A percentile compares a stretch with the other conserved stretches of the same genome.
phyloP scores from a whole-genome alignment of 2,329 filamentous ascomycete species.

The Calonectria montana region DNA sequence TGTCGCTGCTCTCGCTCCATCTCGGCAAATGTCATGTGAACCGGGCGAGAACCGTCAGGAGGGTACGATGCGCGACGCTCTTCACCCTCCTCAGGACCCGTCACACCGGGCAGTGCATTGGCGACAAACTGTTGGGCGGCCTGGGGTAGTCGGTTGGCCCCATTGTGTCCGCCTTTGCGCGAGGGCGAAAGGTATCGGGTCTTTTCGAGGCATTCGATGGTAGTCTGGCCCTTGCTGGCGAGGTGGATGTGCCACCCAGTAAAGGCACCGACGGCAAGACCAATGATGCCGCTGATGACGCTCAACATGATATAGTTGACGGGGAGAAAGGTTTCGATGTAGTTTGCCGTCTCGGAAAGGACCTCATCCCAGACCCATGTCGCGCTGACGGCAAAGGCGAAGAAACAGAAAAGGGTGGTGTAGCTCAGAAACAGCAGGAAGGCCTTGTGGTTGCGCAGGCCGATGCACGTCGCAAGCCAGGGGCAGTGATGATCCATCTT shows the following conservation, averaged over 20 bases:
- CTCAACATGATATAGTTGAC: constrained; percentile 91
- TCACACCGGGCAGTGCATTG: constrained; percentile 83
- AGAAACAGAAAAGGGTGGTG: constrained; percentile 85
- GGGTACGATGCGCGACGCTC: constrained; percentile 53
- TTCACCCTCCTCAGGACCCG: constrained; percentile 85
- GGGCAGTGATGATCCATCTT: constrained; percentile 99
- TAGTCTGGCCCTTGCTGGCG: constrained; percentile 84
- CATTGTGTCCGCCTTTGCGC: constrained; percentile 70
- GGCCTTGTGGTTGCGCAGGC: constrained; percentile 93
- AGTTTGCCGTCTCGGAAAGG: constrained; percentile 73
- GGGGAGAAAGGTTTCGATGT: constrained; percentile 82
- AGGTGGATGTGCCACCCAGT: constrained; percentile 92
- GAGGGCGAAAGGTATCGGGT: constrained; percentile 91
- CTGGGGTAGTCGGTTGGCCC: constrained; percentile 60
- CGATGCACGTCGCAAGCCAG: constrained; percentile 96
- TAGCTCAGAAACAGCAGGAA: constrained; percentile 95
- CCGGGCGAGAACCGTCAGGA: constrained; percentile 50
- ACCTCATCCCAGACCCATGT: constrained; percentile 90
- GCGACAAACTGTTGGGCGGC: constrained; percentile 80
- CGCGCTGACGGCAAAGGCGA: constrained; percentile 80
- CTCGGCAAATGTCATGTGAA: constrained; percentile 65
- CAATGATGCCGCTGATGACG: constrained; percentile 91
- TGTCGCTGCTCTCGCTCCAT: constrained; percentile 66
- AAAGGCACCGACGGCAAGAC: constrained; percentile 88
- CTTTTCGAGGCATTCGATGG: constrained; percentile 96